phyloP scores from a whole-genome alignment of 768 basidiomycete species.

The Trametes cingulata region DNA sequence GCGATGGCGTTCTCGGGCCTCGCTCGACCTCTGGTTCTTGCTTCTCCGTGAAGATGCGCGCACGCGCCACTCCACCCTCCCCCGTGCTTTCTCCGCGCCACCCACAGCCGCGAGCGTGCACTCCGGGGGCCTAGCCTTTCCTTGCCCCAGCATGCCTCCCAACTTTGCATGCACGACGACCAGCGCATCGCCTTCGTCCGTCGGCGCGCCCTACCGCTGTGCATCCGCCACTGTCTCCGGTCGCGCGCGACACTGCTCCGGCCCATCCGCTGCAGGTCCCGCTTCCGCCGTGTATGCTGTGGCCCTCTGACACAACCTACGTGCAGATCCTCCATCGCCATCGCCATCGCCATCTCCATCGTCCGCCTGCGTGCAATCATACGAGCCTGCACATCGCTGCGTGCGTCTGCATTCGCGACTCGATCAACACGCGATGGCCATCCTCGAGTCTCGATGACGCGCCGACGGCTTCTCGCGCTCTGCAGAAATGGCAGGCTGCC shows the following conservation, averaged over 20 bases:
- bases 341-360: too few relatives aligned
- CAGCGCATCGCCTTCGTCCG: not conserved
- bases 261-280: not conserved
- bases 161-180: not conserved
- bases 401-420: too few relatives aligned
- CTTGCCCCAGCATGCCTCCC: too few relatives aligned
- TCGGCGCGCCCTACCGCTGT: not conserved
- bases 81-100: not conserved
- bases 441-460: too few relatives aligned
- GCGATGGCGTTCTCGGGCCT: not conserved
- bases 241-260: constrained; percentile 1
- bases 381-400: too few relatives aligned
- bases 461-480: too few relatives aligned
- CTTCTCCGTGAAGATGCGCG: not conserved
- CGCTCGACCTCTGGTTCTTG: not conserved
- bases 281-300: not conserved
- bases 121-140: not conserved
- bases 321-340: not conserved
- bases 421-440: too few relatives aligned
- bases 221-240: not conserved
- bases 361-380: not conserved
- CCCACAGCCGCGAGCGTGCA: too few relatives aligned
- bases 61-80: not conserved
- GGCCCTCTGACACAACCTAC: not conserved
- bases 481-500: too few relatives aligned